Conservation (phyloP, 169 alveolate genomes). For the Eimeria necatrix region DNA sequence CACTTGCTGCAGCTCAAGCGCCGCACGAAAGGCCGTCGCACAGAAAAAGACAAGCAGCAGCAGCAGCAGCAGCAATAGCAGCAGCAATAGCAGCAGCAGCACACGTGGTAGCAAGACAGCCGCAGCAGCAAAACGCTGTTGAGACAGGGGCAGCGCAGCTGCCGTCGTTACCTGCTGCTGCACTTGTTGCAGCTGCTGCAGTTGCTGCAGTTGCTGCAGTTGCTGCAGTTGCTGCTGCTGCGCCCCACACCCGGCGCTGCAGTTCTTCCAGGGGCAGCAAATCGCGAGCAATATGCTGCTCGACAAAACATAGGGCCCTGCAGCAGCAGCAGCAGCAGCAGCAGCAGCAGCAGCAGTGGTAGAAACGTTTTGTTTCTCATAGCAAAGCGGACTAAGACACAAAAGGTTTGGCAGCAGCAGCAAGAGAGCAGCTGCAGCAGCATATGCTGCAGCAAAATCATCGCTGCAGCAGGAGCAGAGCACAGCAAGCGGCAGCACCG, state of each 20-base stretch:
- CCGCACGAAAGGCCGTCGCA: neutral
- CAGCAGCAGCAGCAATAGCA: conserved; percentile 21
- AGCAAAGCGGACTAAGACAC: neutral
- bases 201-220: neutral
- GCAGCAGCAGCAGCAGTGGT: neutral
- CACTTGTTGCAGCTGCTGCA: neutral
- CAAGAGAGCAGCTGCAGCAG: conserved; percentile 8
- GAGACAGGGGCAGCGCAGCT: too few relatives aligned
- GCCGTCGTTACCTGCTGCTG: neutral
- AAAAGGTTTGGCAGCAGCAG: neutral
- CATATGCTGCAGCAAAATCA: neutral
- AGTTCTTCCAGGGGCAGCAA: conserved; percentile 52
- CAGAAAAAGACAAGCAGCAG: neutral
- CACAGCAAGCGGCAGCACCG: neutral
- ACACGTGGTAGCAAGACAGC: neutral
- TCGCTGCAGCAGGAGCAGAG: neutral
- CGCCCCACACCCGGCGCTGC: conserved; percentile 41
- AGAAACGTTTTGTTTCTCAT: neutral
- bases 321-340: conserved; percentile 49
- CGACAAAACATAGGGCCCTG: conserved; percentile 42
- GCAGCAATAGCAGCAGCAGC: conserved; percentile 54
- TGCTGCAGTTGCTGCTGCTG: conserved; percentile 12
- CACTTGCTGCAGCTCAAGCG: neutral
- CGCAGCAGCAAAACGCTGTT: neutral
- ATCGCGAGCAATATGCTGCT: conserved; percentile 10